Evolutionary conservation across 1,139 yeast genomes (phyloP).

Genomic region (Suhomyces guaymorum): DNA sequence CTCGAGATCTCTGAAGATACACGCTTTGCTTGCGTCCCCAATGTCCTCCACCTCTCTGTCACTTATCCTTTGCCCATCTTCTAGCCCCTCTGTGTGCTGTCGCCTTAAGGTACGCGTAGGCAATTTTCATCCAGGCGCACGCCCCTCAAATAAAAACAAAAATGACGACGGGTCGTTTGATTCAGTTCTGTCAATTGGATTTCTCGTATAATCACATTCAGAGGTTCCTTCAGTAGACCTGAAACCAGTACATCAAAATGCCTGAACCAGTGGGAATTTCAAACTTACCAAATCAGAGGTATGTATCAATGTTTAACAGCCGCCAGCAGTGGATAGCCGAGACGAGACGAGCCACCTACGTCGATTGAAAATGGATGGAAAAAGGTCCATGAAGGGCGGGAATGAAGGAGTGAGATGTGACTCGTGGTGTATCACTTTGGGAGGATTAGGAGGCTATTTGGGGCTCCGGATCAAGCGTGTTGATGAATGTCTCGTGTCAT

Average conservation of each 20-base stretch:
- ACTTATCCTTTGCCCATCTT: no score
- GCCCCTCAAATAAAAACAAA: constrained; percentile 11
- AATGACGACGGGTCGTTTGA: constrained; percentile 11
- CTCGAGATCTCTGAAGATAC: no score
- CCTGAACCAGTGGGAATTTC: constrained; percentile 76
- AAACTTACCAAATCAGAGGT: constrained; percentile 91
- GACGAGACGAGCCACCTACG: background rate
- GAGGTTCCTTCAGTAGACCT: constrained; percentile 4
- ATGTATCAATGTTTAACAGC: constrained; percentile 27
- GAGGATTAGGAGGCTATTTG: no score
- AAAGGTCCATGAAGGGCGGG: no score
- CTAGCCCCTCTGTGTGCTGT: background rate
- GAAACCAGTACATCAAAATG: constrained; percentile 14
- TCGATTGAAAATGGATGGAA: no score
- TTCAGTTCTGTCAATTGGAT: constrained; percentile 7
- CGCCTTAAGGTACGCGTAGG: constrained; percentile 6
- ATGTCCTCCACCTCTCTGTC: no score
- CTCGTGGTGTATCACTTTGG: no score
- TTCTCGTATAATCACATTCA: constrained; percentile 1
- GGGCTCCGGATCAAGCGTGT: no score
- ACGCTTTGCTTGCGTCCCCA: no score
- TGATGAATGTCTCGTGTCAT: no score
- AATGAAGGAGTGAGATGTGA: no score
- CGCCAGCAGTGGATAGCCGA: background rate
- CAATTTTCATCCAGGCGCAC: constrained; percentile 11